phyloP scores from a whole-genome alignment of 2,329 filamentous ascomycete genomes.

The Sarocladiaceae sp. region DNA sequence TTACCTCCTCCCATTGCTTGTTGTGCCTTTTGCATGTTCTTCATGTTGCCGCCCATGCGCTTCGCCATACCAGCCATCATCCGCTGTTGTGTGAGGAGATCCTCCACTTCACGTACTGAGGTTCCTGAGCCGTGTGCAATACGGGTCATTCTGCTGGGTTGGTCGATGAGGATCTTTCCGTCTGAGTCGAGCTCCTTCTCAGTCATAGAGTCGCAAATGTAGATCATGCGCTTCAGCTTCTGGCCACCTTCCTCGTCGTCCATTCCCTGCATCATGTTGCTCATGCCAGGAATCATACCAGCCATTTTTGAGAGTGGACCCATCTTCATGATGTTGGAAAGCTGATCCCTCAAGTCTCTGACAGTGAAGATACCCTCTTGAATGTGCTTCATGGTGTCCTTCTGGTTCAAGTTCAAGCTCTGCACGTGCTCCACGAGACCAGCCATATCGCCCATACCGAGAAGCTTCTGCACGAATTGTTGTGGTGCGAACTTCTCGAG shows the following conservation, averaged over 20 bases:
- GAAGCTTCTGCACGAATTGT: slow-evolving; percentile 86
- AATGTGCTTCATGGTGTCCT: slow-evolving; percentile 99
- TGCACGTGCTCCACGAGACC: slow-evolving; percentile 96
- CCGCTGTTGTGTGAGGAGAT: slow-evolving; percentile 92
- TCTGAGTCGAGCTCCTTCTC: slow-evolving; percentile 92
- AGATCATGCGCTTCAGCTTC: slow-evolving; percentile 97
- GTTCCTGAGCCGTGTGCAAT: slow-evolving; percentile 89
- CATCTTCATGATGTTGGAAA: slow-evolving; percentile 99
- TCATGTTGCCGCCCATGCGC: slow-evolving; percentile 97
- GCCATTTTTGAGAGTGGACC: slow-evolving; percentile 95
- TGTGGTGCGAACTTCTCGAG: slow-evolving; percentile 89
- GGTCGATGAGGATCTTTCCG: slow-evolving; percentile 88
- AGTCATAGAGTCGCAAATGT: slow-evolving; percentile 98
- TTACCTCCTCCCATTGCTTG: slow-evolving; percentile 87
- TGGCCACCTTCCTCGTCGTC: slow-evolving; percentile 93
- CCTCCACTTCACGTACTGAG: slow-evolving; percentile 87
- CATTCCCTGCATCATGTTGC: slow-evolving; percentile 90
- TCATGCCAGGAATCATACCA: slow-evolving; percentile 95
- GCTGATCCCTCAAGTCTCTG: slow-evolving; percentile 88
- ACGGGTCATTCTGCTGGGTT: slow-evolving; percentile 88
- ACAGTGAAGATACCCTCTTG: slow-evolving; percentile 95
- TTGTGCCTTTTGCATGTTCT: slow-evolving; percentile 93
- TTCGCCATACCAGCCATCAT: slow-evolving; percentile 99
- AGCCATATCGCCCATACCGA: slow-evolving; percentile 97
- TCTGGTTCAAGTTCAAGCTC: slow-evolving; percentile 90